These are phyloP conservation scores for Castanea sativa DNA, from an alignment of 306 rosid species.

Conservation along the genomic window DNA sequence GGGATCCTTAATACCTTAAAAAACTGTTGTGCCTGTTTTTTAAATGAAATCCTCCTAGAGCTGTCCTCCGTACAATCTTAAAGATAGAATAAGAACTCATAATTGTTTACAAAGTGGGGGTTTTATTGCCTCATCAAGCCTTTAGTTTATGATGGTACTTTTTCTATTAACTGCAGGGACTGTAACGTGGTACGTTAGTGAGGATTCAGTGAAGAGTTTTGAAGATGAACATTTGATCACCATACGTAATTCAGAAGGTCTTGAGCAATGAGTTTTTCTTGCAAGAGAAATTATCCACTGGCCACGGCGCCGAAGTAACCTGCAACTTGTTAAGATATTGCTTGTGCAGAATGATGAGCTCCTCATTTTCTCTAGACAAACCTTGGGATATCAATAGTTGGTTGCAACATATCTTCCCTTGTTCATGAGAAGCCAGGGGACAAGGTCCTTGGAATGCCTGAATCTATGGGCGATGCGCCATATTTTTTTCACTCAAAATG, in stretches of 20 bases:
- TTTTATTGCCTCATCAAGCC: not conserved
- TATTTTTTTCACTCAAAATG: not conserved
- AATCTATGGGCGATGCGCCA: not conserved
- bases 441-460: not conserved
- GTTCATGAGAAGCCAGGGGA: constrained; percentile 1
- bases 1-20: not conserved
- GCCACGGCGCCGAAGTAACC: constrained; percentile 11
- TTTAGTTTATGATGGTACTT: constrained; percentile 6
- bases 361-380: constrained; percentile 11
- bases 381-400: not conserved
- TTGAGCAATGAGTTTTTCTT: constrained; percentile 37
- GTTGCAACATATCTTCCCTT: not conserved
- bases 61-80: not conserved
- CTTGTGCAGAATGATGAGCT: constrained; percentile 24
- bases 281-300: constrained; percentile 8
- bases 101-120: not conserved
- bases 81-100: not conserved
- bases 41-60: too few species aligned
- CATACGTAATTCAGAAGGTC: constrained; percentile 49
- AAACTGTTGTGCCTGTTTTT: not conserved
- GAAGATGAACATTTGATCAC: constrained; percentile 75
- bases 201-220: constrained; percentile 57
- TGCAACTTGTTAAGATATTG: constrained; percentile 21
- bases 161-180: constrained; percentile 42
- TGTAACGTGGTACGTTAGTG: constrained; percentile 56